Conservation (phyloP, 2,329 filamentous ascomycete species). For the Scleromitrula shiraiana region DNA sequence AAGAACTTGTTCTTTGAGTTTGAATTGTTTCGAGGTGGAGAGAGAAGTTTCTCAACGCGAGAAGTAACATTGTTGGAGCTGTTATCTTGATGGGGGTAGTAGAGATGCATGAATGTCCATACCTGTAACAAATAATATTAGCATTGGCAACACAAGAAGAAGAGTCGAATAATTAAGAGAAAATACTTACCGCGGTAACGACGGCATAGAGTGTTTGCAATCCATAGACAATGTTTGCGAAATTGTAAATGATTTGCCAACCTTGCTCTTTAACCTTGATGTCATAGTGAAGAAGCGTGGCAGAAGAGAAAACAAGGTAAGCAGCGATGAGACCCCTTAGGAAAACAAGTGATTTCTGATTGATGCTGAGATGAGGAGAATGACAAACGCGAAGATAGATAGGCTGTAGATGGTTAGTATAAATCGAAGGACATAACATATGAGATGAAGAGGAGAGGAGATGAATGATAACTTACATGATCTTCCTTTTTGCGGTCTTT, state of each 20-base stretch:
- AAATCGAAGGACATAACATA: not conserved
- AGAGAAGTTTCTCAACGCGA: constrained; percentile 19
- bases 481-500: constrained; percentile 22
- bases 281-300: constrained; percentile 24
- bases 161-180: not conserved
- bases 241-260: constrained; percentile 23
- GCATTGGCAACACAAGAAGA: not conserved
- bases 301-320: constrained; percentile 21
- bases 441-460: too few species aligned
- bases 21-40: constrained; percentile 20
- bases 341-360: constrained; percentile 24
- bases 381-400: constrained; percentile 31
- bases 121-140: constrained; percentile 14
- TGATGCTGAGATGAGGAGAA: constrained; percentile 27
- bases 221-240: constrained; percentile 26
- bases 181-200: constrained; percentile 25
- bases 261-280: constrained; percentile 15
- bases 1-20: constrained; percentile 20
- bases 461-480: constrained; percentile 17
- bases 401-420: constrained; percentile 17
- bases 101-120: constrained; percentile 30
- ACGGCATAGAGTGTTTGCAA: constrained; percentile 26
- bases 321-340: constrained; percentile 21
- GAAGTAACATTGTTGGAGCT: constrained; percentile 11
- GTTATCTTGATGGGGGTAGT: constrained; percentile 24